Percentiles rank a stretch among this genome's conserved stretches.
phyloP scores from a whole-genome alignment of 208 protist genomes.

The Strigomonas culicis region DNA sequence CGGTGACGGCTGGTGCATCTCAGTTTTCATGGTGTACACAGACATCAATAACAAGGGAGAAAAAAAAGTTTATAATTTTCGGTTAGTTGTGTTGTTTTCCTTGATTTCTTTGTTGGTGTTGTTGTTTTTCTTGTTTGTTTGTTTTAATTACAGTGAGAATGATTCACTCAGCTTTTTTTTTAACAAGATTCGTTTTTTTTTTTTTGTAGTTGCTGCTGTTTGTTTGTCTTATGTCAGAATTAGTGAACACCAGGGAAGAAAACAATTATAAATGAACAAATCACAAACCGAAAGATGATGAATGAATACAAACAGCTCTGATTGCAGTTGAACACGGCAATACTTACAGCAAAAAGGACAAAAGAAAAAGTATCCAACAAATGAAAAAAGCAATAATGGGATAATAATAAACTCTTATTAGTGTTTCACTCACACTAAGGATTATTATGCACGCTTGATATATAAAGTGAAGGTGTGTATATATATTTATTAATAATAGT shows the following conservation, averaged over 20 bases:
- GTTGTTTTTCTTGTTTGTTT: slow-evolving; percentile 1
- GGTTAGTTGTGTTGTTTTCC: background rate
- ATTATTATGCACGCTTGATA: too few relatives aligned
- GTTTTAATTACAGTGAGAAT: background rate
- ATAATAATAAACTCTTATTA: background rate
- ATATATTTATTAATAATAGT: background rate
- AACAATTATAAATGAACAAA: background rate
- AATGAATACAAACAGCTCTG: too few relatives aligned
- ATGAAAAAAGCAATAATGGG: background rate
- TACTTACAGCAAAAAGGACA: too few relatives aligned
- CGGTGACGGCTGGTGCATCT: too few relatives aligned
- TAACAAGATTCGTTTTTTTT: background rate
- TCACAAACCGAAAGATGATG: background rate
- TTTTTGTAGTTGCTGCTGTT: too few relatives aligned
- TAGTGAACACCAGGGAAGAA: background rate
- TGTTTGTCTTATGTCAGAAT: too few relatives aligned
- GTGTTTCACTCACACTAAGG: too few relatives aligned
- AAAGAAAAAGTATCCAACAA: too few relatives aligned
- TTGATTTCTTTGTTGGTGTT: slow-evolving; percentile 1
- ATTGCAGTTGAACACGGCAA: too few relatives aligned
- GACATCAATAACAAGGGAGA: background rate
- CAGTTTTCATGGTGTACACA: too few relatives aligned
- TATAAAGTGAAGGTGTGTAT: background rate
- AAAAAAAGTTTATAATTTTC: slow-evolving; percentile 1
- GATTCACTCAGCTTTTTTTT: slow-evolving; percentile 1